Percentiles rank a stretch among this genome's conserved stretches.
Conservation (phyloP, 306 rosid genomes). For the Vicia sativa region DNA sequence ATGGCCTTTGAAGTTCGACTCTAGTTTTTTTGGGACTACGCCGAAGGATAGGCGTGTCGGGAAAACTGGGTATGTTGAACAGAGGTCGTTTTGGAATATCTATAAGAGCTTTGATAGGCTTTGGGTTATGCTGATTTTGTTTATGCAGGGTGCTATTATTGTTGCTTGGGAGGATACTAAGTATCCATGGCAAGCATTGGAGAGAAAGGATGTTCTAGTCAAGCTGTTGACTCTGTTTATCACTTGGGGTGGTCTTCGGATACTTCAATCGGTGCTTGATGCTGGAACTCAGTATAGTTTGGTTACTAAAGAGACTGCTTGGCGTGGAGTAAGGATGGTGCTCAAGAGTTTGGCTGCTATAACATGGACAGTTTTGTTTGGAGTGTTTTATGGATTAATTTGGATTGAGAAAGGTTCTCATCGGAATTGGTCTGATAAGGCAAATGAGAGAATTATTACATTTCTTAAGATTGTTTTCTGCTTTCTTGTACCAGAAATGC, state of each 20-base stretch:
- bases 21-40: constrained; percentile 71
- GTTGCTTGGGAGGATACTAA: constrained; percentile 70
- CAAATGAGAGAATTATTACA: constrained; percentile 57
- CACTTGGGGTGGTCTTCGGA: constrained; percentile 77
- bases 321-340: constrained; percentile 87
- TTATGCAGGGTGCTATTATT: constrained; percentile 75
- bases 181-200: constrained; percentile 65
- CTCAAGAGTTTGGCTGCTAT: constrained; percentile 67
- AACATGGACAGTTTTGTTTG: constrained; percentile 75
- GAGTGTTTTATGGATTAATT: constrained; percentile 68
- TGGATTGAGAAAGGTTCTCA: constrained; percentile 73
- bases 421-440: constrained; percentile 64
- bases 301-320: constrained; percentile 71
- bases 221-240: constrained; percentile 75
- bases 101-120: constrained; percentile 87
- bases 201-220: constrained; percentile 62
- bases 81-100: constrained; percentile 91
- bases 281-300: constrained; percentile 95
- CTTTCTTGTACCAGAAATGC: constrained; percentile 70
- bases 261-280: constrained; percentile 86
- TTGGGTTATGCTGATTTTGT: constrained; percentile 81
- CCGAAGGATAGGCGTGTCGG: constrained; percentile 67
- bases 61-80: constrained; percentile 97
- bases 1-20: constrained; percentile 61
- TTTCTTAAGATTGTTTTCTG: constrained; percentile 66